These are phyloP conservation scores for Grosmannia clavigera DNA, from an alignment of 2,329 filamentous ascomycete species.

Conservation along the genomic window DNA sequence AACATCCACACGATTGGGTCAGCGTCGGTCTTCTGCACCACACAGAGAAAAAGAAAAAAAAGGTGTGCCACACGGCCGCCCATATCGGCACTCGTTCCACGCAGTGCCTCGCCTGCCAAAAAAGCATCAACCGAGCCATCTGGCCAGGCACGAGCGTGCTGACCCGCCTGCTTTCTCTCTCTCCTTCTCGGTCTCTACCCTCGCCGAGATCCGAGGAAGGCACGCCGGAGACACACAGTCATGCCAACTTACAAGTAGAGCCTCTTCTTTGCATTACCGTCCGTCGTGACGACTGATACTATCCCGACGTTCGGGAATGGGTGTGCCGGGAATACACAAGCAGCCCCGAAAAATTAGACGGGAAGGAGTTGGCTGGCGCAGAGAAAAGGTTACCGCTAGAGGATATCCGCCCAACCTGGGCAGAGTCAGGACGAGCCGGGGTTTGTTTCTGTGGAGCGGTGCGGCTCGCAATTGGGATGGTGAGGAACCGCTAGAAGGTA, in stretches of 20 bases:
- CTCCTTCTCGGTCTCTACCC: too few species aligned
- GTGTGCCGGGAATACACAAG: background rate
- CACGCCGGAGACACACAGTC: background rate
- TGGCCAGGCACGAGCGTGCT: too few species aligned
- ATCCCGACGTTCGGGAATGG: background rate
- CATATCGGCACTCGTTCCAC: background rate
- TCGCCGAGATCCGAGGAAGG: too few species aligned
- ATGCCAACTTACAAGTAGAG: background rate
- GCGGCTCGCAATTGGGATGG: constrained; percentile 5
- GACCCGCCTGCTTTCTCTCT: too few species aligned
- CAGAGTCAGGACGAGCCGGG: constrained; percentile 1
- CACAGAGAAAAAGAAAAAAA: background rate
- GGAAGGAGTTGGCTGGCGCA: background rate
- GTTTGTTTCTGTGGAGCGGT: constrained; percentile 7
- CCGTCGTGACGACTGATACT: background rate
- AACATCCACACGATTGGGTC: background rate
- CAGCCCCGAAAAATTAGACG: background rate
- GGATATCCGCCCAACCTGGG: constrained; percentile 1
- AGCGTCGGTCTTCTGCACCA: background rate
- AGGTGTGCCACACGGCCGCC: background rate
- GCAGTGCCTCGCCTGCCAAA: too few species aligned
- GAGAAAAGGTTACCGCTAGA: background rate
- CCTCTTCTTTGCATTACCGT: background rate
- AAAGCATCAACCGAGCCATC: too few species aligned
- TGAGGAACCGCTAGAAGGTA: background rate